Conservation (phyloP, 345 rosid species). For the Isatis tinctoria region DNA sequence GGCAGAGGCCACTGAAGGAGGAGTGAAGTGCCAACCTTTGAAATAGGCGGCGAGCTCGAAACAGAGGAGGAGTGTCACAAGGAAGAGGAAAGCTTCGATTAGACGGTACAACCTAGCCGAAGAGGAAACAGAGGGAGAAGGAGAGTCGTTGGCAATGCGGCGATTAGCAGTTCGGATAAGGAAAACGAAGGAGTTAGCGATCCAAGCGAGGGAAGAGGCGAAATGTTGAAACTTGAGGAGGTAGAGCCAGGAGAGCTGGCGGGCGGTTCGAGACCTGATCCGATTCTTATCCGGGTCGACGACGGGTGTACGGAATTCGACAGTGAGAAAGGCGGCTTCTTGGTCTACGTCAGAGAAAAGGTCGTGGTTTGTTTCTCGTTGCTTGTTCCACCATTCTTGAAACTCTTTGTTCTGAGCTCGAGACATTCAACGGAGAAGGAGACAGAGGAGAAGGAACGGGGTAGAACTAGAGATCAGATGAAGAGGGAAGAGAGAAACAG, state of each 20-base stretch:
- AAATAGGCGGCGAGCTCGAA: conserved; percentile 76
- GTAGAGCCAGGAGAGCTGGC: conserved; percentile 70
- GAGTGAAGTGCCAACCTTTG: conserved; percentile 92
- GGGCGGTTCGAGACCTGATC: conserved; percentile 57
- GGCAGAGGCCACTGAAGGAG: conserved; percentile 62
- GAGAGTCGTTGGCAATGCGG: conserved; percentile 44
- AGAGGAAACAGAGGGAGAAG: conserved; percentile 31
- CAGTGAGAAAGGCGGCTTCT: conserved; percentile 37
- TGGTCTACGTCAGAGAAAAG: neutral
- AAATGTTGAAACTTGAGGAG: conserved; percentile 66
- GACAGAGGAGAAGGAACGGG: neutral
- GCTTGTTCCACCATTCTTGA: neutral
- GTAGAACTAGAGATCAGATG: neutral
- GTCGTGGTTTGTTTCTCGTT: conserved; percentile 17
- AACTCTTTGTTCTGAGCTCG: neutral
- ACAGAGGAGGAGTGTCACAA: conserved; percentile 50
- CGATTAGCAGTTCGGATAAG: conserved; percentile 76
- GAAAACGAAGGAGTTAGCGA: conserved; percentile 39
- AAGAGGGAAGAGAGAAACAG: neutral
- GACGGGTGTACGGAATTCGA: conserved; percentile 44
- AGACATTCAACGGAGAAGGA: neutral
- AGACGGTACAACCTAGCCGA: conserved; percentile 53
- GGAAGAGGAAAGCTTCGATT: conserved; percentile 49
- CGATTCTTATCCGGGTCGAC: conserved; percentile 46
- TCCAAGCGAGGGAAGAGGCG: conserved; percentile 50